These are phyloP conservation scores for Phytophthora podocarpi DNA, from an alignment of 352 stramenopile species.

Conservation along the genomic window DNA sequence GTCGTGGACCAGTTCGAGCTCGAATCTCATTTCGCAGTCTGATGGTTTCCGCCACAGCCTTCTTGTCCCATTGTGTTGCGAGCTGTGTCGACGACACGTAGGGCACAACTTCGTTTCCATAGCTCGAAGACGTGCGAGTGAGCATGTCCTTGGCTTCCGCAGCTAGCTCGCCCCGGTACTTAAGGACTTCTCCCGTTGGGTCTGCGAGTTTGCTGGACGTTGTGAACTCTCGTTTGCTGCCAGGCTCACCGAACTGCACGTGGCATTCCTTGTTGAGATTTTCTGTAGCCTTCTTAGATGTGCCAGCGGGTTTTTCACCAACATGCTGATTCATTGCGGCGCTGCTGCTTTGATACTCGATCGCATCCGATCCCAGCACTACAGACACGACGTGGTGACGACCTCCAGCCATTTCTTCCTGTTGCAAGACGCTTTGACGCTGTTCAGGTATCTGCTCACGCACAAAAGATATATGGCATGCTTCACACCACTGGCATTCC, in stretches of 20 bases:
- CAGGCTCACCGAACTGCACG: slow-evolving; percentile 67
- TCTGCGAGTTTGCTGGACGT: slow-evolving; percentile 59
- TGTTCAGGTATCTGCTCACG: not conserved
- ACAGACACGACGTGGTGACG: slow-evolving; percentile 62
- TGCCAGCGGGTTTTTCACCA: slow-evolving; percentile 16
- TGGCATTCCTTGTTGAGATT: slow-evolving; percentile 74
- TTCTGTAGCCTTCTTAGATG: slow-evolving; percentile 13
- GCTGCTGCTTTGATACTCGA: slow-evolving; percentile 60
- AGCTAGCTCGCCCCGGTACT: slow-evolving; percentile 63
- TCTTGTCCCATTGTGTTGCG: slow-evolving; percentile 73
- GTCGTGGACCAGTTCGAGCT: slow-evolving; percentile 57
- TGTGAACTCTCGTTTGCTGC: slow-evolving; percentile 62
- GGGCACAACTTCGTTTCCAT: slow-evolving; percentile 53
- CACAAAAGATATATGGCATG: slow-evolving; percentile 22
- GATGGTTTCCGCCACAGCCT: slow-evolving; percentile 59
- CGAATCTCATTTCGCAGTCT: slow-evolving; percentile 69
- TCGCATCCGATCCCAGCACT: slow-evolving; percentile 64
- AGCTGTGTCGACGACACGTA: slow-evolving; percentile 70
- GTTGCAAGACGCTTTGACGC: not conserved
- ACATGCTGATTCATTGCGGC: slow-evolving; percentile 52
- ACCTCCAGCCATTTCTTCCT: slow-evolving; percentile 22
- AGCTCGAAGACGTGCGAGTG: slow-evolving; percentile 59
- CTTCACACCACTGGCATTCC: not conserved
- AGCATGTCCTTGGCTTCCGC: slow-evolving; percentile 60
- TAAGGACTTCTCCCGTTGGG: slow-evolving; percentile 67